These are phyloP conservation scores for Iris pallida DNA, from an alignment of 116 monocot genomes.

Conservation along the genomic window DNA sequence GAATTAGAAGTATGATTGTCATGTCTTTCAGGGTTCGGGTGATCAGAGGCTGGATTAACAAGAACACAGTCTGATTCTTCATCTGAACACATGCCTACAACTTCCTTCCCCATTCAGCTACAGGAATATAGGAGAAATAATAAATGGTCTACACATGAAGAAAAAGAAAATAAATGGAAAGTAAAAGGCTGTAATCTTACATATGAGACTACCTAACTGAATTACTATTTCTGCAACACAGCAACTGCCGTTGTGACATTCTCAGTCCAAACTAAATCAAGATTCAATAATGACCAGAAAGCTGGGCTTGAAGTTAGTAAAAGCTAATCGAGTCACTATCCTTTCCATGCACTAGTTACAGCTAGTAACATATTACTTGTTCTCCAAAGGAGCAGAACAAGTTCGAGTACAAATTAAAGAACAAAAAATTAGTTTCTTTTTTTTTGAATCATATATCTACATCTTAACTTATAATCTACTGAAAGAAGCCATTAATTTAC, in stretches of 20 bases:
- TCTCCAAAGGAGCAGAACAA: neutral
- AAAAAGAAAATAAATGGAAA: too few species aligned
- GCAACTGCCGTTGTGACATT: too few species aligned
- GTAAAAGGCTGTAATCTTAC: too few species aligned
- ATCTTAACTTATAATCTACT: neutral
- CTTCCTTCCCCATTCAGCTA: conserved; percentile 35
- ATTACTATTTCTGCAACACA: too few species aligned
- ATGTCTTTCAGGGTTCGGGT: neutral
- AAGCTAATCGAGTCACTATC: neutral
- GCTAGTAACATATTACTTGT: neutral
- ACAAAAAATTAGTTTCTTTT: neutral
- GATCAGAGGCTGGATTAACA: conserved; percentile 8
- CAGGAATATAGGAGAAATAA: neutral
- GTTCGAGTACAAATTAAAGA: neutral
- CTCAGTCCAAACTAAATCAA: too few species aligned
- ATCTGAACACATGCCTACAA: conserved; percentile 11
- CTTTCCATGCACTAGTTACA: neutral
- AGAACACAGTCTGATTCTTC: conserved; percentile 28
- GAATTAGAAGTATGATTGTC: conserved; percentile 5
- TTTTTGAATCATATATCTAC: neutral
- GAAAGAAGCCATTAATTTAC: too few species aligned
- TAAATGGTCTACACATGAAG: neutral
- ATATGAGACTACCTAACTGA: too few species aligned
- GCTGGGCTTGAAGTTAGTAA: too few species aligned
- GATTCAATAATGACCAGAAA: too few species aligned